phyloP scores from a whole-genome alignment of 2,329 filamentous ascomycete species.

The Aspergillus pseudonomiae region DNA sequence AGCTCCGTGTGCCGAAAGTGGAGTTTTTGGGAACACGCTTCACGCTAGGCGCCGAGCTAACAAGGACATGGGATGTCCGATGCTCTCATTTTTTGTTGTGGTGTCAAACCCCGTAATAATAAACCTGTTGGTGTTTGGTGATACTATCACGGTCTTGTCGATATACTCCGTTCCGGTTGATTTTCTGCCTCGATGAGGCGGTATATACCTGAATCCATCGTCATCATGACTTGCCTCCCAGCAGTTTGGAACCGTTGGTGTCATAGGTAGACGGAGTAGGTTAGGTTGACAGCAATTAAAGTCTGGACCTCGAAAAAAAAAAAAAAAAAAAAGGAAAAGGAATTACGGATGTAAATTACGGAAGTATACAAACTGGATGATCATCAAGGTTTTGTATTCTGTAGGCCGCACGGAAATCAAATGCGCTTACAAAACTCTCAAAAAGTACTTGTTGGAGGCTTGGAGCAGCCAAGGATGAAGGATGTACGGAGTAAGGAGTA shows the following conservation, averaged over 20 bases:
- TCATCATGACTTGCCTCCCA: conserved; percentile 19
- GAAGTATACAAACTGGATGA: background rate
- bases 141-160: background rate
- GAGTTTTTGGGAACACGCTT: conserved; percentile 7
- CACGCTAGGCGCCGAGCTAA: conserved; percentile 7
- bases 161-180: background rate
- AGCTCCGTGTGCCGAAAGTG: conserved; percentile 25
- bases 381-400: background rate
- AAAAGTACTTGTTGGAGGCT: background rate
- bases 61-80: conserved; percentile 1
- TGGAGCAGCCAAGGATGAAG: background rate
- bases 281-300: background rate
- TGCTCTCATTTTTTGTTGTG: background rate
- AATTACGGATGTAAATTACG: background rate
- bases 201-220: conserved; percentile 8
- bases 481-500: background rate
- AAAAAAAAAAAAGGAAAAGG: background rate
- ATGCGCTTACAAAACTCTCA: background rate
- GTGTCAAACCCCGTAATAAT: background rate
- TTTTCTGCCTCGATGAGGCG: background rate
- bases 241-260: conserved; percentile 4
- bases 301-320: background rate
- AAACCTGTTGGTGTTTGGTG: background rate
- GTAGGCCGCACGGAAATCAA: background rate
- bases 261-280: conserved; percentile 1